Conservation (phyloP, 108 stramenopile species). For the Conticribra guillardii region DNA sequence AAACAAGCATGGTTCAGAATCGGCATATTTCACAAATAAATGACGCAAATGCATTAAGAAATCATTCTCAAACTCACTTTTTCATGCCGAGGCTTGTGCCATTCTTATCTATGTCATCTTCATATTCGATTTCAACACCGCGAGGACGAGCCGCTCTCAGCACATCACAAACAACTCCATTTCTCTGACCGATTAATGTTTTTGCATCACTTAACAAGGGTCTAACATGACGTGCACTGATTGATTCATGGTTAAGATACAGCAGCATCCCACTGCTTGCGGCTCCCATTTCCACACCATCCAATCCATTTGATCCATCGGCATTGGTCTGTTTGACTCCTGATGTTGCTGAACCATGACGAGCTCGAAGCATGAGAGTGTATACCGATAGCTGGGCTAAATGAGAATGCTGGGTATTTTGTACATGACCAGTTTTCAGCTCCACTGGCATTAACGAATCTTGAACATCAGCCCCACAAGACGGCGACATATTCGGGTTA, state of each 20-base stretch:
- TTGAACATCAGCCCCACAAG: conserved; percentile 9
- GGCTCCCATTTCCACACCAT: conserved; percentile 32
- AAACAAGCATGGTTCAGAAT: too few species aligned
- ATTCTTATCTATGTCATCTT: conserved; percentile 37
- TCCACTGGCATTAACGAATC: conserved; percentile 71
- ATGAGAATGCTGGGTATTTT: conserved; percentile 68
- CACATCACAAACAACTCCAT: conserved; percentile 67
- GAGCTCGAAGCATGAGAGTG: conserved; percentile 76
- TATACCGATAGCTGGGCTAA: conserved; percentile 87
- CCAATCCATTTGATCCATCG: neutral
- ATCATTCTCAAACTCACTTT: conserved; percentile 6
- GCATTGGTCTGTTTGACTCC: neutral
- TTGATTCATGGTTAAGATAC: conserved; percentile 75
- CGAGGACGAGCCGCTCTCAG: conserved; percentile 62
- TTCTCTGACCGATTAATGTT: conserved; percentile 77
- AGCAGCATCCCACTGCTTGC: conserved; percentile 71
- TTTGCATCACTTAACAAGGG: conserved; percentile 71
- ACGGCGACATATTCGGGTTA: neutral
- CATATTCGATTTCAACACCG: conserved; percentile 64
- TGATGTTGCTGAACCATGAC: conserved; percentile 55
- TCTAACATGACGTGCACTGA: conserved; percentile 60
- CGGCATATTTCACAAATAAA: too few species aligned
- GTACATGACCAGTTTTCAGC: conserved; percentile 87
- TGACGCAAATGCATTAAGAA: neutral
- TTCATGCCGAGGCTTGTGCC: conserved; percentile 6